Percentiles rank a stretch among this genome's conserved stretches.
These are phyloP conservation scores for Cladophialophora exuberans DNA, from an alignment of 2,329 filamentous ascomycete genomes.

Conservation along the genomic window DNA sequence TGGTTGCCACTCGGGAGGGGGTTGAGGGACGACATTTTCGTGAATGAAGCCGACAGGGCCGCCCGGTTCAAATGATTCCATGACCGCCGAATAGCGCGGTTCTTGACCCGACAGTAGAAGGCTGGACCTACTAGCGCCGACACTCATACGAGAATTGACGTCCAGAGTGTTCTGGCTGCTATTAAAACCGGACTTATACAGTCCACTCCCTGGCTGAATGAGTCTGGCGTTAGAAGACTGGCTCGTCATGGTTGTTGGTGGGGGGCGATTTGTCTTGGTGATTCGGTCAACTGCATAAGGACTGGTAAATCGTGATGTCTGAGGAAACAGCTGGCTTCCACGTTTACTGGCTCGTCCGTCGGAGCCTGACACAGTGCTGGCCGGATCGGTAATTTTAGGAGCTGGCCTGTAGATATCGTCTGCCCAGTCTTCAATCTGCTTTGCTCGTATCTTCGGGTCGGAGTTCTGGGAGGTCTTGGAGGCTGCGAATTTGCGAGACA, in stretches of 20 bases:
- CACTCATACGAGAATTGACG: slow-evolving; percentile 47
- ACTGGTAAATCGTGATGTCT: slow-evolving; percentile 91
- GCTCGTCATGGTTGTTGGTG: slow-evolving; percentile 92
- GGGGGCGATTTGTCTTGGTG: slow-evolving; percentile 55
- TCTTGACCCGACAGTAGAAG: slow-evolving; percentile 62
- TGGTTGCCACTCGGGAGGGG: slow-evolving; percentile 94
- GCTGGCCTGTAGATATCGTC: slow-evolving; percentile 96
- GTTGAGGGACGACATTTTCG: slow-evolving; percentile 92
- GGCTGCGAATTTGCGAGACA: slow-evolving; percentile 82
- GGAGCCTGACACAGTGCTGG: slow-evolving; percentile 64
- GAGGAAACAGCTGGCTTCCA: slow-evolving; percentile 81
- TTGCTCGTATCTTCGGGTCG: slow-evolving; percentile 80
- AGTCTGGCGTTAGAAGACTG: slow-evolving; percentile 77
- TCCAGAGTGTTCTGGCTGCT: slow-evolving; percentile 61
- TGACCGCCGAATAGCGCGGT: slow-evolving; percentile 56
- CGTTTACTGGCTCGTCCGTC: slow-evolving; percentile 78
- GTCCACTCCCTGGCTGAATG: slow-evolving; percentile 60
- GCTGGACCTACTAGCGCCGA: slow-evolving; percentile 55
- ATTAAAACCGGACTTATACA: slow-evolving; percentile 67
- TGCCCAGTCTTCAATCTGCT: slow-evolving; percentile 96
- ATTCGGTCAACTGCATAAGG: slow-evolving; percentile 76
- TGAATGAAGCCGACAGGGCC: slow-evolving; percentile 95
- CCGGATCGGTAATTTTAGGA: slow-evolving; percentile 75
- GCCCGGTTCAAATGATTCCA: slow-evolving; percentile 66
- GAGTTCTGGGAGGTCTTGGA: slow-evolving; percentile 81